Evolutionary conservation across 768 basidiomycete genomes (phyloP).

Genomic region (Vishniacozyma victoriae): DNA sequence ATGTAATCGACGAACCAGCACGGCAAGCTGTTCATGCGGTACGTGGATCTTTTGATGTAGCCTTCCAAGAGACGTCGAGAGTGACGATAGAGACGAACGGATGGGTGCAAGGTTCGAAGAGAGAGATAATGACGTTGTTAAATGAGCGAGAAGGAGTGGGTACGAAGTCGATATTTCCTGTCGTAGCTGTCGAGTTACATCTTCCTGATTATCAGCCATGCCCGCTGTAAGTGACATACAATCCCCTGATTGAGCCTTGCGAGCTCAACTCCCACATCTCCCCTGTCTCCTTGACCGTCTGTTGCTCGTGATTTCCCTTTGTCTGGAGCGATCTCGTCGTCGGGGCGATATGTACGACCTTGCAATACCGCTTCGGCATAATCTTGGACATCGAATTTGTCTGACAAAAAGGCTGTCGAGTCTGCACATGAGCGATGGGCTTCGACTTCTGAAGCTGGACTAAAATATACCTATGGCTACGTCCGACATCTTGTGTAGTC

Average conservation of each 20-base stretch:
- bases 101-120: conserved; percentile 28
- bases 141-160: conserved; percentile 37
- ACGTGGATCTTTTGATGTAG: conserved; percentile 77
- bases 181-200: background rate
- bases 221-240: conserved; percentile 15
- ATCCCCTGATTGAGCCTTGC: conserved; percentile 79
- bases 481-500: too few relatives aligned
- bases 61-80: conserved; percentile 50
- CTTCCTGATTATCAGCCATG: background rate
- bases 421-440: conserved; percentile 50
- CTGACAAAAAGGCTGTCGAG: conserved; percentile 65
- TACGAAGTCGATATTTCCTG: conserved; percentile 26
- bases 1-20: conserved; percentile 65
- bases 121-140: conserved; percentile 32
- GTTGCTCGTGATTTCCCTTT: conserved; percentile 2
- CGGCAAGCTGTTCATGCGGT: conserved; percentile 70
- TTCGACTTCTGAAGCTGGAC: too few relatives aligned
- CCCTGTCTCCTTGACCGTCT: conserved; percentile 51
- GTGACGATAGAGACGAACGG: conserved; percentile 21
- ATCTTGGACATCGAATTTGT: conserved; percentile 76
- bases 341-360: conserved; percentile 65
- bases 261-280: conserved; percentile 83
- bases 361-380: conserved; percentile 88
- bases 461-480: too few relatives aligned
- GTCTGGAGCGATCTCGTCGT: conserved; percentile 52